Evolutionary conservation across 495 filamentous ascomycete genomes (phyloP).

Genomic region (Gamarada debralockiae): DNA sequence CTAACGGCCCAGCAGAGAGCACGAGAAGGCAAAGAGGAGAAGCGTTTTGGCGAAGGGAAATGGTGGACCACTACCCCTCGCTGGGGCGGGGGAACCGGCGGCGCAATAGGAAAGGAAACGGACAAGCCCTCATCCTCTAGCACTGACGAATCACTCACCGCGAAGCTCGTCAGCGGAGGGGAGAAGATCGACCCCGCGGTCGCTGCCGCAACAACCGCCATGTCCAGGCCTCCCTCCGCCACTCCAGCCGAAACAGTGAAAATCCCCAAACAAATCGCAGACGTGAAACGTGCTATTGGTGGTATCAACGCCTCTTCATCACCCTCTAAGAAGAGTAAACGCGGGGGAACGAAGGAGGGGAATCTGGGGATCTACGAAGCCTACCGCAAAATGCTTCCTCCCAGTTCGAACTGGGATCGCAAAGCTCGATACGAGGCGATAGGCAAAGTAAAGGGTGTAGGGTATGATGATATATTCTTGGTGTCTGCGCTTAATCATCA

Average conservation of each 20-base stretch:
- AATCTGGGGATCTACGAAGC: conserved; percentile 49
- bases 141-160: too few species aligned
- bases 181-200: not conserved
- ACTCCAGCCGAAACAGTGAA: conserved; percentile 10
- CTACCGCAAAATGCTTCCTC: conserved; percentile 58
- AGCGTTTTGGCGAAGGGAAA: conserved; percentile 63
- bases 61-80: conserved; percentile 77
- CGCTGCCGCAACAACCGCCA: conserved; percentile 21
- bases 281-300: conserved; percentile 11
- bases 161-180: not conserved
- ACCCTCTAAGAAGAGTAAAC: conserved; percentile 20
- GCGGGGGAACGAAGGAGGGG: conserved; percentile 39
- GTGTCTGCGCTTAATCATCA: conserved; percentile 82
- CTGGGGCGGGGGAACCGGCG: conserved; percentile 72
- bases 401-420: conserved; percentile 70
- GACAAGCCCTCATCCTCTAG: too few species aligned
- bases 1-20: conserved; percentile 79
- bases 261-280: not conserved
- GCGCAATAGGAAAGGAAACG: conserved; percentile 52
- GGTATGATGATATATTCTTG: conserved; percentile 70
- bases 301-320: conserved; percentile 8
- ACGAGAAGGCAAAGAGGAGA: conserved; percentile 63
- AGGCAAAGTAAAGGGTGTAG: conserved; percentile 38
- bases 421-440: conserved; percentile 69
- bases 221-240: not conserved